Percentiles rank a stretch among this genome's conserved stretches.
Conservation (phyloP, 306 rosid species). For the Pyrus bretschneideri region DNA sequence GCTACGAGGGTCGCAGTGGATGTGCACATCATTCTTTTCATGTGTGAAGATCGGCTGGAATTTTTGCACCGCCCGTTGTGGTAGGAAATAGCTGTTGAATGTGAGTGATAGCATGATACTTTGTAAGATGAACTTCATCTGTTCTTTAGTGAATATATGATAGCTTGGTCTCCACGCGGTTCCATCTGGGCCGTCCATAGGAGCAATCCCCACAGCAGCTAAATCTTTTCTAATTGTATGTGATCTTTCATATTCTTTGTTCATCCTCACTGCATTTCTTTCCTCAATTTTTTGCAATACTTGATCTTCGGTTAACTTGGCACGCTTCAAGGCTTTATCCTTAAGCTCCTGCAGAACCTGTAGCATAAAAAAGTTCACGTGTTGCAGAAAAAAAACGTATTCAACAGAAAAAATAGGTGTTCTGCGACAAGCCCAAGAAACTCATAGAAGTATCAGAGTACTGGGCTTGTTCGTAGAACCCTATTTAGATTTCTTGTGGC, state of each 20-base stretch:
- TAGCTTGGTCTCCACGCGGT: slow-evolving; percentile 75
- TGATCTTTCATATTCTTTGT: slow-evolving; percentile 77
- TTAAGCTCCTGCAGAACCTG: slow-evolving; percentile 74
- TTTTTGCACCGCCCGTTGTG: neutral
- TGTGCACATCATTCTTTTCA: neutral
- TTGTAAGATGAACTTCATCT: neutral
- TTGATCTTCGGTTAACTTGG: slow-evolving; percentile 62
- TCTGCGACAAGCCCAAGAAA: neutral
- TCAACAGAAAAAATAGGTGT: neutral
- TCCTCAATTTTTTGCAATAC: slow-evolving; percentile 64
- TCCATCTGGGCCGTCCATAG: slow-evolving; percentile 85
- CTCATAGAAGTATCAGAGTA: neutral
- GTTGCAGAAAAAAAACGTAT: neutral
- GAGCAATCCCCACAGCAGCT: slow-evolving; percentile 69
- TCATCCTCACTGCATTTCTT: slow-evolving; percentile 60
- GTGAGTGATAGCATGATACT: neutral
- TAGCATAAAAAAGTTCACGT: neutral
- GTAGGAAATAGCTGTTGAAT: neutral
- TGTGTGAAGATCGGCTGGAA: neutral
- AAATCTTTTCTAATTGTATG: slow-evolving; percentile 69
- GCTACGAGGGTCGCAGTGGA: neutral
- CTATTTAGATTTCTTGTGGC: neutral
- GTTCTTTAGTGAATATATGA: neutral
- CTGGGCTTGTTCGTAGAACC: neutral
- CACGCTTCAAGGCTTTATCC: slow-evolving; percentile 77